These are phyloP conservation scores for Aspergillus bridgeri DNA, from an alignment of 495 filamentous ascomycete species.

Conservation along the genomic window DNA sequence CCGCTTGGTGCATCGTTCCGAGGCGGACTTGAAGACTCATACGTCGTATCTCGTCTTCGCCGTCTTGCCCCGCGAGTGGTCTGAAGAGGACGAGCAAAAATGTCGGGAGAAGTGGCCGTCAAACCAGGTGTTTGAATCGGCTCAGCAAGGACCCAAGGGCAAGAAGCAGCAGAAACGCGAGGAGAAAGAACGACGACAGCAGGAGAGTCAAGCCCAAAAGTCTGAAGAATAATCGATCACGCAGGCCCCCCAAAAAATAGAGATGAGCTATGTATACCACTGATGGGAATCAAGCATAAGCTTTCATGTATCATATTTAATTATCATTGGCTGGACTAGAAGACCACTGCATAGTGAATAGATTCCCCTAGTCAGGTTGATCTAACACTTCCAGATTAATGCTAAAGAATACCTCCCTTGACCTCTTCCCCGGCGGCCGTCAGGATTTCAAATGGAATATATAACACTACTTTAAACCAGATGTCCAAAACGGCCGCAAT, in stretches of 20 bases:
- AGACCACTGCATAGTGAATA: too few relatives aligned
- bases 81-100: constrained; percentile 71
- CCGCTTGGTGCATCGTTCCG: constrained; percentile 69
- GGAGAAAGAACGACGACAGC: constrained; percentile 47
- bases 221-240: not conserved
- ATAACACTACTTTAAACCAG: too few relatives aligned
- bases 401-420: too few relatives aligned
- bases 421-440: too few relatives aligned
- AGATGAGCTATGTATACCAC: not conserved
- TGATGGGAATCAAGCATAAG: not conserved
- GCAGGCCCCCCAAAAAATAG: not conserved
- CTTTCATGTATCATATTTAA: not conserved
- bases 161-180: constrained; percentile 53
- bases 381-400: not conserved
- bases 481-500: too few relatives aligned
- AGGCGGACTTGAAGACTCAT: constrained; percentile 89
- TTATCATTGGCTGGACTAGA: not conserved
- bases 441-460: too few relatives aligned
- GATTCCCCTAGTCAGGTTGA: too few relatives aligned
- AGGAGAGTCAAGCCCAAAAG: constrained; percentile 42
- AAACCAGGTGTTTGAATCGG: constrained; percentile 21
- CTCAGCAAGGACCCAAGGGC: constrained; percentile 40
- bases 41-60: constrained; percentile 96
- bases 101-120: constrained; percentile 61
- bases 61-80: constrained; percentile 80